A percentile compares a stretch with the other conserved stretches of the same genome.
Conservation (phyloP, 2,329 filamentous ascomycete species). For the Verticillium longisporum region DNA sequence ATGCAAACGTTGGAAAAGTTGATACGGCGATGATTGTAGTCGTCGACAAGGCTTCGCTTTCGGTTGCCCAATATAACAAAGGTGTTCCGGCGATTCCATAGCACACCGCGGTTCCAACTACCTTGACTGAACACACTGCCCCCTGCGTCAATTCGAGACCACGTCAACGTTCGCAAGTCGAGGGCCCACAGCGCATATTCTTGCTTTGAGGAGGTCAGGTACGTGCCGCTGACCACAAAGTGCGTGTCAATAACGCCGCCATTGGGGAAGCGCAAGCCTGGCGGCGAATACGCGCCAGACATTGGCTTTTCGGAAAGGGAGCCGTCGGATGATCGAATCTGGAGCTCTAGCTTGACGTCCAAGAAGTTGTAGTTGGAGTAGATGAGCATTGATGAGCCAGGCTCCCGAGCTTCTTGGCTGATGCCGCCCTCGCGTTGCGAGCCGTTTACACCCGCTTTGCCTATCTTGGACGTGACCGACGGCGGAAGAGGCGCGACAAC, state of each 20-base stretch:
- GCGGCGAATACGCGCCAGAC: slow-evolving; percentile 79
- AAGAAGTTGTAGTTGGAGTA: slow-evolving; percentile 99
- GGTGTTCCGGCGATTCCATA: slow-evolving; percentile 90
- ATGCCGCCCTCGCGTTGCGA: slow-evolving; percentile 38
- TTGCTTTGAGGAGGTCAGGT: slow-evolving; percentile 94
- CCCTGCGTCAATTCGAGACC: slow-evolving; percentile 93
- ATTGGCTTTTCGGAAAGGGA: slow-evolving; percentile 81
- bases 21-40: slow-evolving; percentile 96
- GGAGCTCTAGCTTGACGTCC: slow-evolving; percentile 91
- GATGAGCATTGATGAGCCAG: slow-evolving; percentile 76
- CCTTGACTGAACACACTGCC: slow-evolving; percentile 92
- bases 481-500: slow-evolving; percentile 80
- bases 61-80: slow-evolving; percentile 95
- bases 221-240: slow-evolving; percentile 96
- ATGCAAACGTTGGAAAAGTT: slow-evolving; percentile 97
- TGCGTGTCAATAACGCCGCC: slow-evolving; percentile 92
- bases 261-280: slow-evolving; percentile 90
- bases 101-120: slow-evolving; percentile 91
- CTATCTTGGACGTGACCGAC: slow-evolving; percentile 58
- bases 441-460: slow-evolving; percentile 44
- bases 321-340: slow-evolving; percentile 80
- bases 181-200: slow-evolving; percentile 97
- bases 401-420: slow-evolving; percentile 48
- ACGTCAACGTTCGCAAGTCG: slow-evolving; percentile 79
- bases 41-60: slow-evolving; percentile 88